Evolutionary conservation across 2,329 filamentous ascomycete species (phyloP).

Genomic region (Lachnellula suecica): DNA sequence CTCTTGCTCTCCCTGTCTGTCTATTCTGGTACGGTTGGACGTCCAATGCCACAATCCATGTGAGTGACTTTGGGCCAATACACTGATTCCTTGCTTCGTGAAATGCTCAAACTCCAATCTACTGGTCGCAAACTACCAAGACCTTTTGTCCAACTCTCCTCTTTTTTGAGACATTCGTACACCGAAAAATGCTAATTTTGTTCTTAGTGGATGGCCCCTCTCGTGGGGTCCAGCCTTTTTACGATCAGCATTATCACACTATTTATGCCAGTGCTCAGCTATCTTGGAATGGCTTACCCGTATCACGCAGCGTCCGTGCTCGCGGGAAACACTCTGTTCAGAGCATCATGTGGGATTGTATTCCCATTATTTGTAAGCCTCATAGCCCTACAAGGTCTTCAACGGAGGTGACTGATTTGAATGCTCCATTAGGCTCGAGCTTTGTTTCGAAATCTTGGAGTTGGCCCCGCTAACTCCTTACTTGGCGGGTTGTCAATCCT

Average conservation of each 20-base stretch:
- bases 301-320: constrained; percentile 56
- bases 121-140: too few relatives aligned
- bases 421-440: background rate
- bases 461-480: background rate
- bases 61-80: too few relatives aligned
- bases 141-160: too few relatives aligned
- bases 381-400: background rate
- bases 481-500: background rate
- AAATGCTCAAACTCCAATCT: too few relatives aligned
- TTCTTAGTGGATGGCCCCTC: constrained; percentile 57
- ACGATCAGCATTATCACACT: constrained; percentile 35
- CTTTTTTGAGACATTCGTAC: too few relatives aligned
- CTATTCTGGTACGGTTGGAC: constrained; percentile 60
- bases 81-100: too few relatives aligned
- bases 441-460: background rate
- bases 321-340: constrained; percentile 57
- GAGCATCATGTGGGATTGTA: constrained; percentile 43
- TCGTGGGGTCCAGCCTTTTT: constrained; percentile 51
- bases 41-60: constrained; percentile 44
- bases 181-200: too few relatives aligned
- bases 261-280: constrained; percentile 58
- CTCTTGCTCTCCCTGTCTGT: constrained; percentile 51
- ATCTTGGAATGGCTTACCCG: constrained; percentile 52
- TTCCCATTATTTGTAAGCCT: constrained; percentile 11
- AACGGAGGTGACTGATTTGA: background rate